Evolutionary conservation across 371 early-diverging fungal species (phyloP).

Genomic region (Mucor indicus): DNA sequence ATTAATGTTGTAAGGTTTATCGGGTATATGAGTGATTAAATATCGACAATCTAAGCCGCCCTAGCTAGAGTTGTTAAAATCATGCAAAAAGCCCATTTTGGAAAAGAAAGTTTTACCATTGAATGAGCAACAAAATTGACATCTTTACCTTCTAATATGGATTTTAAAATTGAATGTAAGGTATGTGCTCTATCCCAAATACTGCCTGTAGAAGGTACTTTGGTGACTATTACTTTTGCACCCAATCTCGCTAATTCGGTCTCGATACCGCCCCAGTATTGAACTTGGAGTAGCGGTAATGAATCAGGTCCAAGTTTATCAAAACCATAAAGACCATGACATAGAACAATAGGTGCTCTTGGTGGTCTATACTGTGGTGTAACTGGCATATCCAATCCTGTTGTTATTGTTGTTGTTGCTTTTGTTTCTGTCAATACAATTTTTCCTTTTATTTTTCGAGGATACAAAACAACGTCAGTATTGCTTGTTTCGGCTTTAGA

Average conservation of each 20-base stretch:
- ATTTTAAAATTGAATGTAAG: slow-evolving; percentile 64
- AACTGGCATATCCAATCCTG: slow-evolving; percentile 46
- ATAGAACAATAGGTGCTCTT: slow-evolving; percentile 79
- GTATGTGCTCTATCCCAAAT: slow-evolving; percentile 78
- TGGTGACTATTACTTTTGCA: slow-evolving; percentile 77
- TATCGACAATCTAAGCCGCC: slow-evolving; percentile 90
- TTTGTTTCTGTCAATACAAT: background rate
- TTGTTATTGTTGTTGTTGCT: background rate
- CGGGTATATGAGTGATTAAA: slow-evolving; percentile 72
- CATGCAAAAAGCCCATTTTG: background rate
- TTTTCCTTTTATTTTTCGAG: slow-evolving; percentile 2
- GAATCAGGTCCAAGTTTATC: slow-evolving; percentile 76
- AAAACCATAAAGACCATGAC: slow-evolving; percentile 91
- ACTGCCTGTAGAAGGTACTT: slow-evolving; percentile 79
- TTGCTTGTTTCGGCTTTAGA: background rate
- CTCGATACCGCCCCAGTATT: slow-evolving; percentile 88
- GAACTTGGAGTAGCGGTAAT: slow-evolving; percentile 77
- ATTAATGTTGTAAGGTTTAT: slow-evolving; percentile 60
- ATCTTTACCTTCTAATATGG: slow-evolving; percentile 48
- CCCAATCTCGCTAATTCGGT: slow-evolving; percentile 80
- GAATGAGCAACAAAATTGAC: slow-evolving; percentile 89
- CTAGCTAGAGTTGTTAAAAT: slow-evolving; percentile 15
- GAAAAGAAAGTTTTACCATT: slow-evolving; percentile 57
- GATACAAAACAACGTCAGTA: slow-evolving; percentile 7
- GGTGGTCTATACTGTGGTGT: slow-evolving; percentile 70